Evolutionary conservation across 148 eudicot species (phyloP), one percentile per base, ranked within the genome.

Genomic region (Rhododendron griersonianum): DNA sequence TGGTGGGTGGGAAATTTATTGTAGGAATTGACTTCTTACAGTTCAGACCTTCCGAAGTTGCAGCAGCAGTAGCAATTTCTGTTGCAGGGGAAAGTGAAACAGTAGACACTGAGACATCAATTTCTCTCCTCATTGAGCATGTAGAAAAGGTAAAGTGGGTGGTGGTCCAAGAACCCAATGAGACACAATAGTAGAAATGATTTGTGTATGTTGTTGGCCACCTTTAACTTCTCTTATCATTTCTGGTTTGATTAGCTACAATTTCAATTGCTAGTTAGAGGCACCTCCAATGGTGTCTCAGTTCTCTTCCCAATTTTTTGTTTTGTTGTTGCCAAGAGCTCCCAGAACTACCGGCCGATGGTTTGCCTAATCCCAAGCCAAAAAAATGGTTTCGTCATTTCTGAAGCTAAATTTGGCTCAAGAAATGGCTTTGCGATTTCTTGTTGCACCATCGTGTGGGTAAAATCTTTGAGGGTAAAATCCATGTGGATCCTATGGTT

Each of bases 1-100:
- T 89, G 87, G 90, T 93, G 86, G 87, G 89, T 88, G 92, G 88
- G 78, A 86, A 18, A 89, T 81, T 87, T 65, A 89, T 88, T 94
- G 93, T 91, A 95, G 98, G 92, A 39, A 94, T 93, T 90, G 95
- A 94, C 83, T 93, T 90, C 87, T 93, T 97, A 93, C 94, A 97
- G 89, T 97, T 93, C 94, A 95, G 84, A 92, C 93, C 98, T 74
- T 95, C 98, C 88, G 98, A 95, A 85, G 90, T 97, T 85, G 98
- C 98, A 90, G 98, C 99, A 90, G 73, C 96, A 90, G 98, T 93
- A 90, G 94, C 98, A 65, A 84, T 95, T 63, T 90, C 89, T 91
- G 94, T 93, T 74, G 88, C 90, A 83, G 87, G 80, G 61, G 94
- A 92, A 90, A 89, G 87, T 65, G 91, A 91, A 90, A 88, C 89